Evolutionary conservation across 108 stramenopile species (phyloP).

Genomic region (Cyclotella kingstonii): DNA sequence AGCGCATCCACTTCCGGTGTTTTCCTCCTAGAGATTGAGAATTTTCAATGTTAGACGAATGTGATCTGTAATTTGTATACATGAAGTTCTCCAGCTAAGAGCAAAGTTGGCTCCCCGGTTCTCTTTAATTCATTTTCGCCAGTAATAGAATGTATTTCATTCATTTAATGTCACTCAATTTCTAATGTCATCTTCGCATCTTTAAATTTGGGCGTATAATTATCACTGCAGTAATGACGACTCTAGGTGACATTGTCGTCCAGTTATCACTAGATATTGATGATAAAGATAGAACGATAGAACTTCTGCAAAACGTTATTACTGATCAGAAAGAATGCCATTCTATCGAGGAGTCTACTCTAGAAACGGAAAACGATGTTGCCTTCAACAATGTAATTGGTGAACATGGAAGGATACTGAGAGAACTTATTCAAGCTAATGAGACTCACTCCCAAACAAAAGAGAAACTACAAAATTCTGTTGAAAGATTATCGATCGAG

Average conservation of each 20-base stretch:
- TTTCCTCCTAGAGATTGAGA: too few relatives aligned
- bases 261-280: conserved; percentile 15
- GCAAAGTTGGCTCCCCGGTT: too few relatives aligned
- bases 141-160: too few relatives aligned
- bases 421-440: neutral
- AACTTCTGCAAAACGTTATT: conserved; percentile 14
- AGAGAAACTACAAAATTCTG: conserved; percentile 1
- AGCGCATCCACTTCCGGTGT: conserved; percentile 86
- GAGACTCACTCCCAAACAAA: conserved; percentile 20
- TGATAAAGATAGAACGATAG: conserved; percentile 17
- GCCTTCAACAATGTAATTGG: neutral
- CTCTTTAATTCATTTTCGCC: too few relatives aligned
- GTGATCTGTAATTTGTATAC: too few relatives aligned
- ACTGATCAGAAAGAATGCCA: conserved; percentile 10
- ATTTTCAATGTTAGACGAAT: too few relatives aligned
- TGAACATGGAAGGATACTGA: neutral
- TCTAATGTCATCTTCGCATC: too few relatives aligned
- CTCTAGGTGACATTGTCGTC: conserved; percentile 14
- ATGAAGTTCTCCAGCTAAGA: too few relatives aligned
- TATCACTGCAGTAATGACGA: too few relatives aligned
- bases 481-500: neutral
- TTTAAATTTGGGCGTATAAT: too few relatives aligned
- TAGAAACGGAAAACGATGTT: conserved; percentile 6
- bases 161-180: too few relatives aligned
- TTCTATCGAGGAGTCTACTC: neutral